phyloP scores from a whole-genome alignment of 2,329 filamentous ascomycete species.

The Aspergillus ibericus region DNA sequence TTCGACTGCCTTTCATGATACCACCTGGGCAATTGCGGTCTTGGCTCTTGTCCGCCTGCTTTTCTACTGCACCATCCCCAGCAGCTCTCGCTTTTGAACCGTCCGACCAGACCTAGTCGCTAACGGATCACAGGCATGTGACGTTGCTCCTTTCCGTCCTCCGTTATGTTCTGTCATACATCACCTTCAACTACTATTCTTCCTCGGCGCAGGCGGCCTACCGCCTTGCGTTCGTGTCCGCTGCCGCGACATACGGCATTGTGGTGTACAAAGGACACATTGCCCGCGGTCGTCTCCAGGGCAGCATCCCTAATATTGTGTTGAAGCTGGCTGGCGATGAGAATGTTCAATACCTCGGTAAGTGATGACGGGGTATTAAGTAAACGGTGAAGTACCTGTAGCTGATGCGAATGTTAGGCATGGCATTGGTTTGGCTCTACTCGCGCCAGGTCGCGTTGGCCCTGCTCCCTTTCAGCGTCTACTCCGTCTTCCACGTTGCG shows the following conservation, averaged over 20 bases:
- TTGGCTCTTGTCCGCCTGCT: neutral
- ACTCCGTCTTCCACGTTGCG: conserved; percentile 97
- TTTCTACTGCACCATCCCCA: conserved; percentile 1
- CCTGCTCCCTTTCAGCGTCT: conserved; percentile 90
- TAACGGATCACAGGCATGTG: conserved; percentile 66
- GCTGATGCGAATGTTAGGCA: conserved; percentile 55
- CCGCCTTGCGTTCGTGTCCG: conserved; percentile 84
- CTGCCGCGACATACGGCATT: conserved; percentile 91
- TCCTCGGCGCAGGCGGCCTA: conserved; percentile 79
- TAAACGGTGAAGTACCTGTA: neutral
- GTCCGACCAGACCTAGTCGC: conserved; percentile 11
- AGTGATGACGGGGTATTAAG: conserved; percentile 35
- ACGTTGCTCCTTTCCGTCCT: conserved; percentile 78
- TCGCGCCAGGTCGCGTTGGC: conserved; percentile 85
- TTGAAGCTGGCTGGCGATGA: conserved; percentile 77
- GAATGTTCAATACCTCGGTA: conserved; percentile 97
- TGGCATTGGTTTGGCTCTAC: conserved; percentile 95
- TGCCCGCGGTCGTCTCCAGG: conserved; percentile 74
- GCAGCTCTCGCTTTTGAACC: neutral
- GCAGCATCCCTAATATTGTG: conserved; percentile 61
- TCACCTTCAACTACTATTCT: conserved; percentile 84
- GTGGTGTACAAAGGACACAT: conserved; percentile 98
- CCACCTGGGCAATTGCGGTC: neutral
- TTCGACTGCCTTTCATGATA: neutral
- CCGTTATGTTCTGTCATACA: conserved; percentile 81